Evolutionary conservation across 495 filamentous ascomycete species (phyloP).

Genomic region (Sabuloglossum arenarium): DNA sequence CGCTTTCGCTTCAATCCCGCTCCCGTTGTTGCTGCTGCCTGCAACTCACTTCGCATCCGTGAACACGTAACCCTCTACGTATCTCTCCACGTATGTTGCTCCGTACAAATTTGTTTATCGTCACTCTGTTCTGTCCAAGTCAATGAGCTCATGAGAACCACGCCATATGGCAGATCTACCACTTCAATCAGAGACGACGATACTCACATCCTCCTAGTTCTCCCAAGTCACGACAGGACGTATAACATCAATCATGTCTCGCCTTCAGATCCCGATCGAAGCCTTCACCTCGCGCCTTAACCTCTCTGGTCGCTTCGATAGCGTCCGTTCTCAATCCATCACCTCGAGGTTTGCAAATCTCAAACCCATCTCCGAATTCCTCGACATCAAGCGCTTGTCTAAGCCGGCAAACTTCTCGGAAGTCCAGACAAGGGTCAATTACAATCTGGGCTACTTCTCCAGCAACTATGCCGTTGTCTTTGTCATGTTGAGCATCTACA

Average conservation of each 20-base stretch:
- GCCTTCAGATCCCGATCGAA: constrained; percentile 80
- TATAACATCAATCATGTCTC: constrained; percentile 35
- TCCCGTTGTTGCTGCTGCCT: background rate
- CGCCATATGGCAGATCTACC: background rate
- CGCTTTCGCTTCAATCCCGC: background rate
- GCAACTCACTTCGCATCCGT: background rate
- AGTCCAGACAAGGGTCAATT: constrained; percentile 84
- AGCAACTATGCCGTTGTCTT: constrained; percentile 96
- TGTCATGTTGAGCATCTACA: constrained; percentile 87
- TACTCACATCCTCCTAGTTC: background rate
- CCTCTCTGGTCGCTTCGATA: constrained; percentile 55
- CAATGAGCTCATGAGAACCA: background rate
- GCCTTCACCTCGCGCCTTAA: constrained; percentile 76
- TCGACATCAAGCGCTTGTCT: constrained; percentile 85
- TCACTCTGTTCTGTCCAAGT: background rate
- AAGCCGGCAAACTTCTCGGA: constrained; percentile 85
- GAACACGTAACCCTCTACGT: background rate
- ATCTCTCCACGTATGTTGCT: background rate
- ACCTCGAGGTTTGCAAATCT: constrained; percentile 78
- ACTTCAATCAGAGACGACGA: background rate
- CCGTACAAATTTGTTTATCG: background rate
- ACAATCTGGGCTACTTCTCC: constrained; percentile 91
- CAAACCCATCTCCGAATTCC: constrained; percentile 75
- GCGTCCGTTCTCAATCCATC: constrained; percentile 55
- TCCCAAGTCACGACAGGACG: background rate